These are phyloP conservation scores for Thalia dealbata DNA, from an alignment of 176 grass and related monocot species.

Conservation along the genomic window DNA sequence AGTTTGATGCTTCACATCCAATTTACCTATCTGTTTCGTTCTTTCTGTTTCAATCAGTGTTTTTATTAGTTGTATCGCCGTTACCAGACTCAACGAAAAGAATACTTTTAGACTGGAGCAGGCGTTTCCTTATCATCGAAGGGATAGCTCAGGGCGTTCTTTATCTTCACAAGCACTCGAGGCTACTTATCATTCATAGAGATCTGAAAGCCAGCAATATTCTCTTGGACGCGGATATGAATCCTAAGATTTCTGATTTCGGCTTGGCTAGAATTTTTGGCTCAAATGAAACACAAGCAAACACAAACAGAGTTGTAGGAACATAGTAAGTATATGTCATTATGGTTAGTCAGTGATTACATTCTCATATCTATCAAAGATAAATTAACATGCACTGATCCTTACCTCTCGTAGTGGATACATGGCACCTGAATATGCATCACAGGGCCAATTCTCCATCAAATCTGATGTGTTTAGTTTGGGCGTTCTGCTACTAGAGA, in stretches of 20 bases:
- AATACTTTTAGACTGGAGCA: conserved; percentile 25
- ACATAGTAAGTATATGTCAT: conserved; percentile 38
- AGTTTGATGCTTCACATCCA: not conserved
- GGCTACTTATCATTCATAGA: conserved; percentile 43
- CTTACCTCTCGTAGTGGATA: conserved; percentile 38
- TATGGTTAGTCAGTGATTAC: no score
- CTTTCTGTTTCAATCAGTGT: no score
- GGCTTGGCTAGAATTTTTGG: conserved; percentile 54
- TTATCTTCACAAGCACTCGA: conserved; percentile 62
- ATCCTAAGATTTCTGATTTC: conserved; percentile 62
- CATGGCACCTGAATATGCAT: conserved; percentile 56
- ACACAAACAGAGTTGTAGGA: conserved; percentile 39
- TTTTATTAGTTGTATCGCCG: not conserved
- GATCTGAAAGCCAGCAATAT: conserved; percentile 63
- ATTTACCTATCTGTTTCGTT: not conserved
- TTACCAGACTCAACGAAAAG: conserved; percentile 29
- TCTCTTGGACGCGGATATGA: conserved; percentile 46
- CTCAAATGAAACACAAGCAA: conserved; percentile 36
- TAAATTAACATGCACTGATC: no score
- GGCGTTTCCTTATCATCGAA: conserved; percentile 41
- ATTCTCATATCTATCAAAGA: no score
- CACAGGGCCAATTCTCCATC: conserved; percentile 35
- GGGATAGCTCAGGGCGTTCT: conserved; percentile 51
- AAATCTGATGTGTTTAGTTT: conserved; percentile 57
- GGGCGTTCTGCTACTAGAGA: conserved; percentile 45